Conservation (phyloP, 495 filamentous ascomycete species). For the Pseudoneurospora amorphoporcata region DNA sequence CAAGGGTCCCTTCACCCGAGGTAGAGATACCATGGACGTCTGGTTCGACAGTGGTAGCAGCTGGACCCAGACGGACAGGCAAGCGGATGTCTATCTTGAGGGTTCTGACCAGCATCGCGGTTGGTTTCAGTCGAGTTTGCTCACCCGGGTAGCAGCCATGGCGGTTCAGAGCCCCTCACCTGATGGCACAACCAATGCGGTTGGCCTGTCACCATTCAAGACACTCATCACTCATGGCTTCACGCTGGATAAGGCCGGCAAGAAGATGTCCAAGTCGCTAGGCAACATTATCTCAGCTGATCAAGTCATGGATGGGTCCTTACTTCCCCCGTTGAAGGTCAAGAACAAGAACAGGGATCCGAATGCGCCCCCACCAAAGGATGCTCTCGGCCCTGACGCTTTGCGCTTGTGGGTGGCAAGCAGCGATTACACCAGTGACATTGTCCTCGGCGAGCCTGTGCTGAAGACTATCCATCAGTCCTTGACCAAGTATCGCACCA, state of each 20-base stretch:
- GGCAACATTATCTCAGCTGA: conserved; percentile 80
- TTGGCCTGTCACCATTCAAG: conserved; percentile 56
- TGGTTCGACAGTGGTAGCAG: conserved; percentile 99
- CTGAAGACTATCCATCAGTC: conserved; percentile 62
- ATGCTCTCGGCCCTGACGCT: conserved; percentile 62
- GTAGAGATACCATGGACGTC: conserved; percentile 98
- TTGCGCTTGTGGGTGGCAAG: conserved; percentile 87
- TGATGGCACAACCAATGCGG: conserved; percentile 6
- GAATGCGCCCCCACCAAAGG: conserved; percentile 12
- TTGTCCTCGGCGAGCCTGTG: conserved; percentile 64
- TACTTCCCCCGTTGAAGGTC: conserved; percentile 38
- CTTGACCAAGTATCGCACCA: conserved; percentile 77
- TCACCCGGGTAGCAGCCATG: conserved; percentile 57
- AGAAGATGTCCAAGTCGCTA: conserved; percentile 97
- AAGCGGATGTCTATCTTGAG: conserved; percentile 86
- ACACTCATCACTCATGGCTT: conserved; percentile 92
- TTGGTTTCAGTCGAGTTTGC: conserved; percentile 98
- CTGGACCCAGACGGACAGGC: conserved; percentile 58
- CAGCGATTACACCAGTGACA: conserved; percentile 83
- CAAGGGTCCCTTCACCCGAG: conserved; percentile 49
- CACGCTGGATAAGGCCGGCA: conserved; percentile 74
- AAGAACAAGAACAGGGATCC: conserved; percentile 24
- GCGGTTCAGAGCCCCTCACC: conserved; percentile 9
- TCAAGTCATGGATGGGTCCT: conserved; percentile 71
- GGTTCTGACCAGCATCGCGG: conserved; percentile 93